phyloP scores from a whole-genome alignment of 2,329 filamentous ascomycete genomes.

The Apiospora phragmitis region DNA sequence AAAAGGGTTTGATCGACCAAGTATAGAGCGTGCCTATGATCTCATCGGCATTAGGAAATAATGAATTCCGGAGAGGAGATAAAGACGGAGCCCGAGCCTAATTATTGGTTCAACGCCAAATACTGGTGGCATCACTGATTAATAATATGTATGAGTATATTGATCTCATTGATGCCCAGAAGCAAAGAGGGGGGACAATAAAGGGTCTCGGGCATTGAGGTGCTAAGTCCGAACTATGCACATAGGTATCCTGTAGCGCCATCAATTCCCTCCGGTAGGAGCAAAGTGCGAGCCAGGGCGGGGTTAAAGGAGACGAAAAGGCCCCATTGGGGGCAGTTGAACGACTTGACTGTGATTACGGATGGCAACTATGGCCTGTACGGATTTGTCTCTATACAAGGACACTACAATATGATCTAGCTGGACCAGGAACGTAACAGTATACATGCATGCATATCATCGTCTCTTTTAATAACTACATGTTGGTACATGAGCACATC shows the following conservation, averaged over 20 bases:
- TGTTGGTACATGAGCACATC: conserved; percentile 1
- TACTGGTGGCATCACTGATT: not conserved
- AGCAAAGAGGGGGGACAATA: not conserved
- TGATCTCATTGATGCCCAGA: not conserved
- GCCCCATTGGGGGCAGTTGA: not conserved
- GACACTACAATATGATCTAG: not conserved
- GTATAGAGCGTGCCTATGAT: not conserved
- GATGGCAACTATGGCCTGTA: not conserved
- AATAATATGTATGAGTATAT: not conserved
- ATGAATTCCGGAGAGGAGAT: not conserved
- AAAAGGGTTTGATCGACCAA: not conserved
- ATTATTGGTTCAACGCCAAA: not conserved
- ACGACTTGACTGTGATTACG: not conserved
- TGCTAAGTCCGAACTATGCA: not conserved
- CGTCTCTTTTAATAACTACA: conserved; percentile 1
- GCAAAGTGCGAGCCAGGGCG: not conserved
- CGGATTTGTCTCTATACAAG: not conserved
- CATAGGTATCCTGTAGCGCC: not conserved
- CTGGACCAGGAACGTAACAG: not conserved
- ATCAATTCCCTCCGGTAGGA: not conserved
- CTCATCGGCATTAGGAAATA: not conserved
- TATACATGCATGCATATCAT: not conserved
- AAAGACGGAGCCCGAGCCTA: not conserved
- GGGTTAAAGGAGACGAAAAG: not conserved
- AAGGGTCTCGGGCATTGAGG: not conserved